Evolutionary conservation across 1,139 yeast genomes (phyloP).

Genomic region (Geotrichum reessii): DNA sequence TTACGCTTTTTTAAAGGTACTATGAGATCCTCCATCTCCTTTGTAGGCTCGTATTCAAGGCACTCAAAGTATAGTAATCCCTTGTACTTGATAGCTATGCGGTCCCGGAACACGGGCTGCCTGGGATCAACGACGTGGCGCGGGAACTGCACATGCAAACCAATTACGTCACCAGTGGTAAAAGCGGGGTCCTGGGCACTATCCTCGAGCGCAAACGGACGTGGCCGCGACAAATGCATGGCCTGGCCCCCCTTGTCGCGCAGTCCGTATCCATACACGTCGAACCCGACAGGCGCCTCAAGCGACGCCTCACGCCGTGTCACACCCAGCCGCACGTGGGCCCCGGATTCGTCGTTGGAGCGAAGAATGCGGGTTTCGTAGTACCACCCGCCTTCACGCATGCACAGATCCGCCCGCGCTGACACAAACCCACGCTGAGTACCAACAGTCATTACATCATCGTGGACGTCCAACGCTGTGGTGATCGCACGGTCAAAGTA

Average conservation of each 20-base stretch:
- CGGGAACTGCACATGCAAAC: conserved; percentile 73
- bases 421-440: conserved; percentile 72
- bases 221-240: conserved; percentile 68
- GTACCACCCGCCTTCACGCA: conserved; percentile 75
- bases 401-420: conserved; percentile 65
- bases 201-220: conserved; percentile 40
- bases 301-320: conserved; percentile 80
- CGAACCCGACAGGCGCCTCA: conserved; percentile 95
- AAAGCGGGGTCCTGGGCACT: conserved; percentile 42
- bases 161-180: conserved; percentile 73
- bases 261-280: conserved; percentile 88
- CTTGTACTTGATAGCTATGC: conserved; percentile 81
- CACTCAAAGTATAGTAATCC: conserved; percentile 78
- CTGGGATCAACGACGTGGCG: conserved; percentile 15
- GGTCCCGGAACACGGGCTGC: conserved; percentile 55
- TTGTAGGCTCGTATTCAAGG: conserved; percentile 73
- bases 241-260: conserved; percentile 78
- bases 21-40: conserved; percentile 50
- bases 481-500: conserved; percentile 70
- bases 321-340: conserved; percentile 76
- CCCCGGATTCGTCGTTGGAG: conserved; percentile 34
- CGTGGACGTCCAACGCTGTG: conserved; percentile 41
- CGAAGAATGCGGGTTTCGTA: conserved; percentile 62
- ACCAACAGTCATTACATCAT: conserved; percentile 42
- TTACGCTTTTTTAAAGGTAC: conserved; percentile 27